These are phyloP conservation scores for Mollisiaceae sp. DNA, from an alignment of 2,329 filamentous ascomycete genomes.

Conservation along the genomic window DNA sequence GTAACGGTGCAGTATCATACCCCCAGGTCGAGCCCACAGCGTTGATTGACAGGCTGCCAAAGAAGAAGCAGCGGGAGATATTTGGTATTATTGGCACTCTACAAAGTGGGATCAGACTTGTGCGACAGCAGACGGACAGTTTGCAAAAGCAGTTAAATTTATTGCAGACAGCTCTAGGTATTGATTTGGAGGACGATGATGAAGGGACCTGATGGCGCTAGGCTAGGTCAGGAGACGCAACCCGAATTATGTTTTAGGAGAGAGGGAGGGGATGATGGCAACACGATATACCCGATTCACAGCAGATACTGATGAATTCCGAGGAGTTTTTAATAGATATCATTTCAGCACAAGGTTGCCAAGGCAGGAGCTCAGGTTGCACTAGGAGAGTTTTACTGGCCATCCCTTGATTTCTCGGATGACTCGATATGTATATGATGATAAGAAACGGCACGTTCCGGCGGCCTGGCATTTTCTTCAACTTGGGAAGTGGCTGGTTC, in stretches of 20 bases:
- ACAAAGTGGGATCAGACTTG: slow-evolving; percentile 34
- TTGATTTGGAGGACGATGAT: slow-evolving; percentile 29
- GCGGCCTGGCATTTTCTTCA: not conserved
- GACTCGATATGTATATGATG: too few species aligned
- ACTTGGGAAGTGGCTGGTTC: not conserved
- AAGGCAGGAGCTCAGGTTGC: not conserved
- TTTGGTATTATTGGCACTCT: slow-evolving; percentile 36
- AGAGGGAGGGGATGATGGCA: not conserved
- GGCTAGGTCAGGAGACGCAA: not conserved
- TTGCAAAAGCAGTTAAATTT: slow-evolving; percentile 35
- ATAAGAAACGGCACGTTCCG: not conserved
- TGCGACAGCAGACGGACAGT: slow-evolving; percentile 34
- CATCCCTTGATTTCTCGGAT: too few species aligned
- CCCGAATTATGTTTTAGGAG: not conserved
- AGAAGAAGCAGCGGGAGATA: slow-evolving; percentile 37
- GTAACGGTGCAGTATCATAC: not conserved
- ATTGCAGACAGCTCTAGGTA: slow-evolving; percentile 31
- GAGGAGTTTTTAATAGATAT: not conserved
- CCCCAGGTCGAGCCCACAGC: not conserved
- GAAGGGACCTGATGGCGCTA: not conserved
- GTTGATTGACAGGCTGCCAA: slow-evolving; percentile 34
- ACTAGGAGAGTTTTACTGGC: not conserved
- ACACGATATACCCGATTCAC: not conserved
- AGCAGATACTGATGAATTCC: not conserved
- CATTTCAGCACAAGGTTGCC: not conserved